phyloP scores from a whole-genome alignment of 75 land plant genomes.

The Selaginella moellendorffii region DNA sequence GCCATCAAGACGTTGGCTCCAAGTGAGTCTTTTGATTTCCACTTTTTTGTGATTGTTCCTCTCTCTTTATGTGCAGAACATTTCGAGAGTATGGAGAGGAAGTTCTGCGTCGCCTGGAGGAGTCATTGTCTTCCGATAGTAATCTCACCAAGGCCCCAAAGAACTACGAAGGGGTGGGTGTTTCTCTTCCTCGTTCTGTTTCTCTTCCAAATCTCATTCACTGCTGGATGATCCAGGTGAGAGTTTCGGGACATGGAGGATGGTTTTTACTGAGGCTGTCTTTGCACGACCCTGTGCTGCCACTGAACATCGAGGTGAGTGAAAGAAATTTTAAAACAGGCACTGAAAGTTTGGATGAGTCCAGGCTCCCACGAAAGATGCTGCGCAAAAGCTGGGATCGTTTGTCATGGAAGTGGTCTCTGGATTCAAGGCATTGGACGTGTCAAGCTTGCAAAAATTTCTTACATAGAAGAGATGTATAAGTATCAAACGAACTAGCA shows the following conservation, averaged over 20 bases:
- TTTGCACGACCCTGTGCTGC: conserved; percentile 94
- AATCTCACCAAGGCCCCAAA: conserved; percentile 67
- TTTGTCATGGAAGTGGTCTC: conserved; percentile 42
- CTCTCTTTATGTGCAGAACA: conserved; percentile 36
- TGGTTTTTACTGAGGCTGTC: conserved; percentile 97
- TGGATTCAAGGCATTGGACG: conserved; percentile 63
- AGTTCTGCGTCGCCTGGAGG: conserved; percentile 64
- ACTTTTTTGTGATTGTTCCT: not conserved
- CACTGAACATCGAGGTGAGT: conserved; percentile 90
- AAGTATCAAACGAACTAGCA: no score
- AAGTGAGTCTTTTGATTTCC: conserved; percentile 30
- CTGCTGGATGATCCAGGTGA: conserved; percentile 49
- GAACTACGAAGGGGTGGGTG: conserved; percentile 88
- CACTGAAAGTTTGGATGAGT: not conserved
- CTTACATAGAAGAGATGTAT: not conserved
- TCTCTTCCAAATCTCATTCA: not conserved
- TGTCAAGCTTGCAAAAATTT: conserved; percentile 52
- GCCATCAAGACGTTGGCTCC: conserved; percentile 58
- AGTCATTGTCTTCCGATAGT: conserved; percentile 32
- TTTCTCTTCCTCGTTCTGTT: not conserved
- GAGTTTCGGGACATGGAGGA: conserved; percentile 94
- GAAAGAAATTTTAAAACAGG: not conserved
- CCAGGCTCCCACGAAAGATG: conserved; percentile 71
- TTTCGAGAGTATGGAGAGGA: conserved; percentile 93
- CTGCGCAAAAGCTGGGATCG: conserved; percentile 54